Evolutionary conservation across 176 grass and related monocot species (phyloP), one percentile per base, ranked within the genome.

Genomic region (Musa itinerans): DNA sequence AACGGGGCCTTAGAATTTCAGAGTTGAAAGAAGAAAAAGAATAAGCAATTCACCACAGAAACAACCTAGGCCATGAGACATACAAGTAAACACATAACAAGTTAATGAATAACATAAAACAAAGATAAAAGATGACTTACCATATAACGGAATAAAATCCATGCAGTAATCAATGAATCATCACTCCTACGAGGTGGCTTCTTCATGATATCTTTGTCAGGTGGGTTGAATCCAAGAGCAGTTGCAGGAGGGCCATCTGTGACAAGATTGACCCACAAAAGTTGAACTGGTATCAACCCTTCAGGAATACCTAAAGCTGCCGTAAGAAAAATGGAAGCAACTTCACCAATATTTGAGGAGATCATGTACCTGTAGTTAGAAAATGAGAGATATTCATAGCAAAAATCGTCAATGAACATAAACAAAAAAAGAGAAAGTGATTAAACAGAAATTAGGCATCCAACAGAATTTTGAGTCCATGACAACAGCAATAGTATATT

Each of bases 181-280:
- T 93, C 83, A 2, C 90, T 97, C 69, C 71, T 92, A 51, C 92
- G 82, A 62, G 92, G 92, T 11, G 89, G 93, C 49, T 96, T 96
- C 87, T 91, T 97, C 93, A 97, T 97, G 51, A 97, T 97, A 82
- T 93, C 90, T 67, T 92, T 93, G 58, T 97, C 93, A 59, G 90
- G 90, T 24, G 93, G 90, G 75, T 97, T 97, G 88, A 97, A 97
- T 74, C 93, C 90, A 77, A 97, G 80, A 48, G 93, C 90, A 50
- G 93, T 97, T 43, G 93, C 93, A 63, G 93, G 93, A 20, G 93
- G 93, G 0, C 93, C 93, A 76, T 96, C 93, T 2, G 93, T 96
- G 54, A 96, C 93, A 1, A 96, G 90, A 74, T 93, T 97, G 22
- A 97, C 93, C 93, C 93, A 97, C n/a, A 97, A 74, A 87, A 97